These are phyloP conservation scores for Populus euphratica DNA, from an alignment of 345 rosid genomes.

Conservation along the genomic window DNA sequence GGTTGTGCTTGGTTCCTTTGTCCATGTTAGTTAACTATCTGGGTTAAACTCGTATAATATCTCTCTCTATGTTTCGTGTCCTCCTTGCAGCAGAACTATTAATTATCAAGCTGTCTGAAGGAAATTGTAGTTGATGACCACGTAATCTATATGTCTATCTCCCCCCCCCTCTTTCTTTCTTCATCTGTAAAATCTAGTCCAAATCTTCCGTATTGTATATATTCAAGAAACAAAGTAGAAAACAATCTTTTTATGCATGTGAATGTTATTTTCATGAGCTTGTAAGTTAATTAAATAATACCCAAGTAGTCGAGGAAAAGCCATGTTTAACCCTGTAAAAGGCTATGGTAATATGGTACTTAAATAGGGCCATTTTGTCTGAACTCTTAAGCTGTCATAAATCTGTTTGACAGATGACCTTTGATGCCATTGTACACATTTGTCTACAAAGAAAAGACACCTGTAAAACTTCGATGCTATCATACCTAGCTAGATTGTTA, in stretches of 20 bases:
- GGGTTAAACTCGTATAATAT: conserved; percentile 26
- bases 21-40: conserved; percentile 65
- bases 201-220: conserved; percentile 15
- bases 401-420: background rate
- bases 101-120: conserved; percentile 12
- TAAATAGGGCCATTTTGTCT: background rate
- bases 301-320: background rate
- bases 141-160: background rate
- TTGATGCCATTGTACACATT: background rate
- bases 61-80: background rate
- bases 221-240: background rate
- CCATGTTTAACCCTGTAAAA: background rate
- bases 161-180: background rate
- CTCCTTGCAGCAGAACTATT: background rate
- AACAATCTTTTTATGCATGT: background rate
- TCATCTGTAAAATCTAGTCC: background rate
- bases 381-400: background rate
- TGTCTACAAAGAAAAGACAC: background rate
- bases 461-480: background rate
- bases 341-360: background rate
- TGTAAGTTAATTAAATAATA: background rate
- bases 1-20: conserved; percentile 69
- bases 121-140: conserved; percentile 9
- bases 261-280: background rate
- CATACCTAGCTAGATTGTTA: background rate